Base-by-base conservation (phyloP, 257 asterid genomes). In the Solanum peruvianum region DNA sequence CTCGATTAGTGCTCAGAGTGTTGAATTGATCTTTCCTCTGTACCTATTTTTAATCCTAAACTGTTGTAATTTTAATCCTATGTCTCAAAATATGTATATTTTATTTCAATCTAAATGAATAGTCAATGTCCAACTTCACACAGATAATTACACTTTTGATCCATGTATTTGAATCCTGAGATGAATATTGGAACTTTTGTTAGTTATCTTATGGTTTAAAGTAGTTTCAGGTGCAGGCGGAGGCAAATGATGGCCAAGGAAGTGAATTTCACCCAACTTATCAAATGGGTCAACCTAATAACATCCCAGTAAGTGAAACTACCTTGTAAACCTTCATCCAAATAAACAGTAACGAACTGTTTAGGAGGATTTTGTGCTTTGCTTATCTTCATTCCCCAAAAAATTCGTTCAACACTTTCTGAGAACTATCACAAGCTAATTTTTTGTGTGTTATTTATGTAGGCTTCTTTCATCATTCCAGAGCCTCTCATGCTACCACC, bases 261-360 rank as follows among this genome's bases (percentile, higher is more conserved):
- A 60, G 7, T 85, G 83, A 89, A 29, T 85, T 16, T 23, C 76
- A 9, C 49, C 35, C 35, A 47, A 85, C 60, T 1, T 80, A 56
- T 90, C 86, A 86, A 37, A 89, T 82, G 83, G 56, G 42, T 87
- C 70, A 37, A 82, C 60, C 58, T 31, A 87, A 84, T 89, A 21
- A 20, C 83, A 89, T 82, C 56, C 87, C 23, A 9, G 91, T 90
- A 86, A 86, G 87, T n/a, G 29, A 75, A 3, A 42, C 60, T 42
- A 25, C 60, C 27, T 78, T 78, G 84, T 45, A 78, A 47, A 78
- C 27, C 27, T 78, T 45, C 84, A 45, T 45, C 52, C 42, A 0
- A 78, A 27, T 25, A 27, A 45, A 44, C 5, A 45, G 3, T 9
- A 9, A 23, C 1, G 18, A 12, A 4, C 33, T 27, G 29, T 78